These are phyloP conservation scores for Aspergillus haitiensis DNA, from an alignment of 495 filamentous ascomycete species.

Conservation along the genomic window DNA sequence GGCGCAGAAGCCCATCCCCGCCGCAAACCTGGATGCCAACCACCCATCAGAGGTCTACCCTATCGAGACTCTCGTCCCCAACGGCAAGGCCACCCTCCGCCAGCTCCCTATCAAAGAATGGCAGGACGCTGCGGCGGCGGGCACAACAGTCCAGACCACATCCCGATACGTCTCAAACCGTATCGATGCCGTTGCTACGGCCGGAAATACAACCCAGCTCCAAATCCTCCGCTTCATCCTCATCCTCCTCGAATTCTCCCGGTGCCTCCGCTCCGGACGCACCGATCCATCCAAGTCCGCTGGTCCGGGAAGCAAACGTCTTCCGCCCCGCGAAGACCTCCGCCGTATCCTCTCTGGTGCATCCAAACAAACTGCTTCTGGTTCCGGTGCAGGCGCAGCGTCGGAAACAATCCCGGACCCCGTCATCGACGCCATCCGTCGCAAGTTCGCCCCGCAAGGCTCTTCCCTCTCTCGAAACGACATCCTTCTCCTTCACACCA, in stretches of 20 bases:
- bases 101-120: constrained; percentile 71
- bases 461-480: constrained; percentile 62
- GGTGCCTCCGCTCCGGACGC: constrained; percentile 38
- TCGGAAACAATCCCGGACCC: constrained; percentile 50
- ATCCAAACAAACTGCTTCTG: constrained; percentile 28
- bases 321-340: constrained; percentile 44
- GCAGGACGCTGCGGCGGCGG: constrained; percentile 63
- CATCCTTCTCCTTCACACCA: constrained; percentile 63
- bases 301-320: constrained; percentile 40
- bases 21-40: constrained; percentile 67
- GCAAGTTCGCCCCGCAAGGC: constrained; percentile 64
- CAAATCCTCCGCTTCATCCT: constrained; percentile 62
- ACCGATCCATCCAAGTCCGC: constrained; percentile 26
- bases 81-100: constrained; percentile 49
- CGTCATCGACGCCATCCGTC: constrained; percentile 65
- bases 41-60: constrained; percentile 83
- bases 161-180: constrained; percentile 68
- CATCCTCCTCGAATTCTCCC: constrained; percentile 63
- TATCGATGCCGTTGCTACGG: constrained; percentile 55
- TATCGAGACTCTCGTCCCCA: constrained; percentile 62
- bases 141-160: constrained; percentile 53
- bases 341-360: constrained; percentile 39
- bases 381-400: constrained; percentile 15
- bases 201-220: constrained; percentile 55
- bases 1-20: constrained; percentile 73